Evolutionary conservation across 768 basidiomycete genomes (phyloP), one percentile per base, ranked within the genome.

Genomic region (Pulveroboletus sp.): DNA sequence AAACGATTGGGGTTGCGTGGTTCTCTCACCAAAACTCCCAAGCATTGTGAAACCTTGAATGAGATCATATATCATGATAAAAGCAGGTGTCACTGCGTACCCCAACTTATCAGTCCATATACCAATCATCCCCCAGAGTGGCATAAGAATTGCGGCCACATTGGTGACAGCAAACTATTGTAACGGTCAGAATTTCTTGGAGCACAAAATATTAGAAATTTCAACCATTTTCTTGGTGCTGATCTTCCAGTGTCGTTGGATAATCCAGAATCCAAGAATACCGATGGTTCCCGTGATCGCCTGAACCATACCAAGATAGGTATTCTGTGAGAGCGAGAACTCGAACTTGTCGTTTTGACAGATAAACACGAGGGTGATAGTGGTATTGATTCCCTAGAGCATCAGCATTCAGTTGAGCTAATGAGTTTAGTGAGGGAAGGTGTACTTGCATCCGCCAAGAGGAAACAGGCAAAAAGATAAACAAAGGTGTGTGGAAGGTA

Each of bases 61-160:
- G n/a, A n/a, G n/a, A n/a, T n/a, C n/a, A 8, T 32, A 14, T 32
- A 14, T 14, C 31, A 10, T 10, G 16, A n/a, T n/a, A 33, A 34
- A 14, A 31, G 23, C 10, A 16, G 5, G 39, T 17, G 1, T 13
- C 21, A 62, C 2, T 1, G 47, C 77, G 19, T 55, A 87, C 84
- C 90, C 90, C 40, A 93, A 57, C 50, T 76, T 85, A 8, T 69
- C 53, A 0, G 89, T 90, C 88, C 90, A 90, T 40, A 92, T 81
- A 1, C 90, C 89, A 35, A 90, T 74, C 86, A 88, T 85, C 12
- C 87, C 87, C 90, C 90, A 92, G 7, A 90, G 72, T 2, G 90
- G 88, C 43, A 92, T 89, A 35, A 90, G 35, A 23, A 90, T 77
- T 3, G 87, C 86, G 5, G 84, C 79, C 0, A 88, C 76, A 54